Percentiles rank a stretch among this genome's conserved stretches.
Conservation (phyloP, 305 asterid genomes). For the Andrographis paniculata region DNA sequence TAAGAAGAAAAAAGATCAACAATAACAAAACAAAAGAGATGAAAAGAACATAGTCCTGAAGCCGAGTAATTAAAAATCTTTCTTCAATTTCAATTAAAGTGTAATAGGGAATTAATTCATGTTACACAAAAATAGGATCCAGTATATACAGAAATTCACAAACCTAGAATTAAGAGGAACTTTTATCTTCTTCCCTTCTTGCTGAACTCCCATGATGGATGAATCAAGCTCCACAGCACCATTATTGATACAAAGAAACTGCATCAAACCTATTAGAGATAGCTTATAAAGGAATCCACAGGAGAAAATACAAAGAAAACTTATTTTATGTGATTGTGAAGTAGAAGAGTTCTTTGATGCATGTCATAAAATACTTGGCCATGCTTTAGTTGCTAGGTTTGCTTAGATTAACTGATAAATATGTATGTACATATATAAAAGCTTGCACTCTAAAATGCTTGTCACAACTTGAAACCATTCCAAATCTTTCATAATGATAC, state of each 20-base stretch:
- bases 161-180: slow-evolving; percentile 95
- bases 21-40: slow-evolving; percentile 1
- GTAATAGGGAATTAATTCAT: slow-evolving; percentile 1
- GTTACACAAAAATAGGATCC: background rate
- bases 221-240: slow-evolving; percentile 93
- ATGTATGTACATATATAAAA: too few relatives aligned
- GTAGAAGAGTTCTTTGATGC: slow-evolving; percentile 5
- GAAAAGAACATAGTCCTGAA: slow-evolving; percentile 12
- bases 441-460: too few relatives aligned
- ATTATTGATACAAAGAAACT: slow-evolving; percentile 81
- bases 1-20: background rate
- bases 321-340: slow-evolving; percentile 12
- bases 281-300: slow-evolving; percentile 30
- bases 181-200: slow-evolving; percentile 84
- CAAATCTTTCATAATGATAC: too few relatives aligned
- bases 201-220: slow-evolving; percentile 79
- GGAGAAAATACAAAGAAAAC: slow-evolving; percentile 17
- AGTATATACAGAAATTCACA: slow-evolving; percentile 9
- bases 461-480: too few relatives aligned
- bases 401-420: too few relatives aligned
- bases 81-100: background rate
- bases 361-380: background rate
- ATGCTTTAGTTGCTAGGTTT: too few relatives aligned
- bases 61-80: background rate
- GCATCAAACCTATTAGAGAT: slow-evolving; percentile 51